A percentile compares a stretch with the other conserved stretches of the same genome.
Conservation (phyloP, 2,329 filamentous ascomycete species). For the Zymoseptoria passerinii region DNA sequence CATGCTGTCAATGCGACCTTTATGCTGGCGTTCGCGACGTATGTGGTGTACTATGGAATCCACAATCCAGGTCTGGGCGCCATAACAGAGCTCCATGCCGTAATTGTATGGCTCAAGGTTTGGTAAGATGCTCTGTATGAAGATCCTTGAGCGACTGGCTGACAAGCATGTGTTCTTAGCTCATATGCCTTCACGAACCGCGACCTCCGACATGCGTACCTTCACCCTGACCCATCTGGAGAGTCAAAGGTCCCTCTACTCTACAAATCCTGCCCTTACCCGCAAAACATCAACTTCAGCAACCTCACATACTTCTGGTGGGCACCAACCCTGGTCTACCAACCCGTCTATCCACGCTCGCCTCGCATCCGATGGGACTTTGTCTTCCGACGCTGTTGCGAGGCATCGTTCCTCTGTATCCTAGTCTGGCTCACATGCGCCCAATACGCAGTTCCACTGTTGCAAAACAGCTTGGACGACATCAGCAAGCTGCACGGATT, state of each 20-base stretch:
- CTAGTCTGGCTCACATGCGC: constrained; percentile 85
- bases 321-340: constrained; percentile 92
- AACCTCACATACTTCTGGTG: constrained; percentile 97
- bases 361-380: constrained; percentile 77
- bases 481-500: constrained; percentile 71
- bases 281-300: constrained; percentile 75
- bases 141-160: not conserved
- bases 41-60: constrained; percentile 82
- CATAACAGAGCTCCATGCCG: constrained; percentile 78
- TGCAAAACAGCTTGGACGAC: constrained; percentile 83
- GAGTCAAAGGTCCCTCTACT: constrained; percentile 67
- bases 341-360: constrained; percentile 88
- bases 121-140: constrained; percentile 34
- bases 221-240: constrained; percentile 60
- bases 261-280: constrained; percentile 79
- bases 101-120: constrained; percentile 94
- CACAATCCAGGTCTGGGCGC: constrained; percentile 92
- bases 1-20: constrained; percentile 78
- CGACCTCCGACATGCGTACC: constrained; percentile 81
- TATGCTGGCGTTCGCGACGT: constrained; percentile 71
- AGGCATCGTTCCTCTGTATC: constrained; percentile 68
- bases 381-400: constrained; percentile 70
- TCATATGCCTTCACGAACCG: constrained; percentile 96
- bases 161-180: not conserved
- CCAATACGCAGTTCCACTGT: constrained; percentile 84